These are phyloP conservation scores for Boletus subcaerulescens DNA, from an alignment of 768 basidiomycete genomes.

Conservation along the genomic window DNA sequence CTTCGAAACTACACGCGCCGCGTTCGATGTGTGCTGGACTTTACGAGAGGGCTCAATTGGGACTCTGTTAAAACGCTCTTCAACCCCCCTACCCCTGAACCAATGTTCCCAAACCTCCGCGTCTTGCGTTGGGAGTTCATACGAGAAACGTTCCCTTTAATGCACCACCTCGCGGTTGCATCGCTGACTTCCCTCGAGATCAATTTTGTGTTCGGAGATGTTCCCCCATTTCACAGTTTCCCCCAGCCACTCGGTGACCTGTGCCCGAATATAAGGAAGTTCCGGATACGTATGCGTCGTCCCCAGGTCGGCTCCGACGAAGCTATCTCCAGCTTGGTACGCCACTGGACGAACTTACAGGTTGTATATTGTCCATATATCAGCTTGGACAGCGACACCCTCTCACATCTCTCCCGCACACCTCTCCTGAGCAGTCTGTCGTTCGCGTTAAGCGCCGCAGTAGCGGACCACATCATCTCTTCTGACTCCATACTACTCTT, in stretches of 20 bases:
- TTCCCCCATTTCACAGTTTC: constrained; percentile 1
- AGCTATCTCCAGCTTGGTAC: background rate
- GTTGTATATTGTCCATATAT: constrained; percentile 1
- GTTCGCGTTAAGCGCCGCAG: background rate
- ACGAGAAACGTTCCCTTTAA: constrained; percentile 3
- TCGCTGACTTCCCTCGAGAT: constrained; percentile 3
- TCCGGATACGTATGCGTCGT: constrained; percentile 1
- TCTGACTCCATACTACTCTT: background rate
- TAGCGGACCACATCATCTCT: background rate
- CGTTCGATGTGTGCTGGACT: background rate
- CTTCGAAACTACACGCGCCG: constrained; percentile 3
- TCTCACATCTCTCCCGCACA: background rate
- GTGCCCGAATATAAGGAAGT: background rate
- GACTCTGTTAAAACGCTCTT: constrained; percentile 4
- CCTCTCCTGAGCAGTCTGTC: background rate
- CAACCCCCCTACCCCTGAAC: constrained; percentile 1
- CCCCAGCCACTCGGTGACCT: background rate
- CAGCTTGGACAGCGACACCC: background rate
- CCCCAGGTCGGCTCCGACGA: constrained; percentile 2
- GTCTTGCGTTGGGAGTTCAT: constrained; percentile 6
- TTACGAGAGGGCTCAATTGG: constrained; percentile 2
- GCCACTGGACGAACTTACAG: background rate
- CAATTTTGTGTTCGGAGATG: constrained; percentile 1
- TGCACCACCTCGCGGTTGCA: constrained; percentile 4
- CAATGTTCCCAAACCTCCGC: constrained; percentile 4